These are phyloP conservation scores for Ceratobasidium sp. DNA, from an alignment of 1,284 basidiomycete species.

Conservation along the genomic window DNA sequence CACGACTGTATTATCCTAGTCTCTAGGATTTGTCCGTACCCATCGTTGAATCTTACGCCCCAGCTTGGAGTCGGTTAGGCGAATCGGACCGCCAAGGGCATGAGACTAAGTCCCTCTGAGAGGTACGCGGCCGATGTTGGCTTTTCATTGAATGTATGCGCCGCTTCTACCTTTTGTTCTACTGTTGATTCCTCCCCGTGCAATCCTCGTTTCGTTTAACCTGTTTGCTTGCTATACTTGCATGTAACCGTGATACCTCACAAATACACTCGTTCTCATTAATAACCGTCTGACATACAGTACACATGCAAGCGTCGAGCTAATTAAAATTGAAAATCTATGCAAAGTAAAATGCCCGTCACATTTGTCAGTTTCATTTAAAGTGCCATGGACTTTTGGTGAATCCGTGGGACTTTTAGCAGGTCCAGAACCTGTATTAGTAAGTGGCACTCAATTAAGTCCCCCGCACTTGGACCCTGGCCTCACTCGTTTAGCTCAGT, in stretches of 20 bases:
- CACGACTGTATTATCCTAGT: too few species aligned
- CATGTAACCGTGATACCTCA: not conserved
- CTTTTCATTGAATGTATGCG: not conserved
- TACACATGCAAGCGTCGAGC: not conserved
- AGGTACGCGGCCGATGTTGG: not conserved
- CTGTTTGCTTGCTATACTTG: not conserved
- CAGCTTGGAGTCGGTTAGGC: not conserved
- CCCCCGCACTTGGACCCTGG: not conserved
- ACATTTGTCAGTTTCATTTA: not conserved
- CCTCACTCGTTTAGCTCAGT: not conserved
- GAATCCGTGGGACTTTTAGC: not conserved
- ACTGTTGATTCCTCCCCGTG: not conserved
- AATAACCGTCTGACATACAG: conserved; percentile 72
- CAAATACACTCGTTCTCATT: conserved; percentile 71
- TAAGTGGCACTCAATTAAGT: not conserved
- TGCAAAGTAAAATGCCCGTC: conserved; percentile 4
- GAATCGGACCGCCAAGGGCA: not conserved
- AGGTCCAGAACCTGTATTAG: not conserved
- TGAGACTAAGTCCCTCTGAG: not conserved
- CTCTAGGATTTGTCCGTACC: too few species aligned
- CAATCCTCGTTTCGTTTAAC: not conserved
- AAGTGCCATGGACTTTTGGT: not conserved
- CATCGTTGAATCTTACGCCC: too few species aligned
- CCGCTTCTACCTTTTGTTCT: not conserved
- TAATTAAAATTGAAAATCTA: not conserved